Evolutionary conservation across 305 asterid genomes (phyloP).

Genomic region (Rubia peregrina): DNA sequence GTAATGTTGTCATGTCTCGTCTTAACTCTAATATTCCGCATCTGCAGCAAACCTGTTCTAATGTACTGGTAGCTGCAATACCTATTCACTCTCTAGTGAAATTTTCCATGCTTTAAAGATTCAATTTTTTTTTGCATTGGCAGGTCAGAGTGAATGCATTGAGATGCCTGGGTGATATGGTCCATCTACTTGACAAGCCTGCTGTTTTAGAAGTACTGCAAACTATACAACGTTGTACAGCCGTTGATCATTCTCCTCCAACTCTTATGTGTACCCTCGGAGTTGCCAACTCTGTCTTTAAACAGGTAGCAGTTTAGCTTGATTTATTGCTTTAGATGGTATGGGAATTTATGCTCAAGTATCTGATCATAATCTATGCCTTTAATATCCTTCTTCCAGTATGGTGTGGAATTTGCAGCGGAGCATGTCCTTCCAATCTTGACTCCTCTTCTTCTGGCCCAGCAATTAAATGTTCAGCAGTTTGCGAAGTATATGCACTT

Average conservation of each 20-base stretch:
- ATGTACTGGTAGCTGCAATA: not conserved
- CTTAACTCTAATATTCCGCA: not conserved
- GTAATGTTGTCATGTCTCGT: not conserved
- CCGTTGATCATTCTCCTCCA: constrained; percentile 98
- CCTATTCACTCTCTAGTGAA: not conserved
- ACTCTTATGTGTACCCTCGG: constrained; percentile 99
- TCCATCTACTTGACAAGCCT: constrained; percentile 73
- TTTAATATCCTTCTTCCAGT: constrained; percentile 44
- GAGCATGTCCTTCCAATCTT: constrained; percentile 86
- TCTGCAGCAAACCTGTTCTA: not conserved
- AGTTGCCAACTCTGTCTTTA: constrained; percentile 77
- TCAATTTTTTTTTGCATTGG: constrained; percentile 21
- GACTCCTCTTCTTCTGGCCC: constrained; percentile 79
- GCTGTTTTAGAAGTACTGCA: constrained; percentile 74
- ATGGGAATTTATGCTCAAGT: constrained; percentile 3
- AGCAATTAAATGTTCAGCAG: constrained; percentile 93
- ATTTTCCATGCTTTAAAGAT: not conserved
- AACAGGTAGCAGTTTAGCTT: constrained; percentile 54
- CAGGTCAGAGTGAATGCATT: constrained; percentile 99
- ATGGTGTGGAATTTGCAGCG: constrained; percentile 81
- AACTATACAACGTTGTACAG: constrained; percentile 86
- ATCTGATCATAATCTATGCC: constrained; percentile 17
- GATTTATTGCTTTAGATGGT: not conserved
- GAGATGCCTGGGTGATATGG: constrained; percentile 80
- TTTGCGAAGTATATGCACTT: constrained; percentile 93